Percentiles rank a stretch among this genome's conserved stretches.
Conservation (phyloP, 768 basidiomycete genomes). For the Mycena crocata region DNA sequence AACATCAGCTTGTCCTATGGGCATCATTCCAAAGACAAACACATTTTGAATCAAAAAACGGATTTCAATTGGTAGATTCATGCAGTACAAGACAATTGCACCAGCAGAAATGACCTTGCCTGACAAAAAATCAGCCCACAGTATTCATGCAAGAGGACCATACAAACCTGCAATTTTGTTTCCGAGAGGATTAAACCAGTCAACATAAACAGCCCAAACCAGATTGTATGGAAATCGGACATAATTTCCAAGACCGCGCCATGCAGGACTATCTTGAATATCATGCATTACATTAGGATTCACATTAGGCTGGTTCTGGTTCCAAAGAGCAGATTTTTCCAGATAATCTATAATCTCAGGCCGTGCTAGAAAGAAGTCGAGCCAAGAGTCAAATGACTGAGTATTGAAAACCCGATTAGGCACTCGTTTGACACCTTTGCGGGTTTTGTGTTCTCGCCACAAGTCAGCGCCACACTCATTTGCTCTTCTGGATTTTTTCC, state of each 20-base stretch:
- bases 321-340: slow-evolving; percentile 39
- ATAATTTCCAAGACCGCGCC: slow-evolving; percentile 34
- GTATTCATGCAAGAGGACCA: too few species aligned
- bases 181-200: slow-evolving; percentile 49
- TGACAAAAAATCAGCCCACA: background rate
- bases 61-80: background rate
- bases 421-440: slow-evolving; percentile 33
- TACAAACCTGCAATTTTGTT: slow-evolving; percentile 44
- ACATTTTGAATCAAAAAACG: background rate
- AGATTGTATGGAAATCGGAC: slow-evolving; percentile 30
- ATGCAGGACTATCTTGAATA: slow-evolving; percentile 25
- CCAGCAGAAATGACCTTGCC: slow-evolving; percentile 5
- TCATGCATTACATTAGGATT: background rate
- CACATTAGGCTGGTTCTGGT: background rate
- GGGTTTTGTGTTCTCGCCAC: background rate
- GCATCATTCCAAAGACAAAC: background rate
- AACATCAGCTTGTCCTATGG: background rate
- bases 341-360: slow-evolving; percentile 22
- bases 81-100: background rate
- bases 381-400: slow-evolving; percentile 43
- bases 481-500: background rate
- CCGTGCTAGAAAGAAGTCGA: slow-evolving; percentile 39
- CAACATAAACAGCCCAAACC: slow-evolving; percentile 45
- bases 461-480: background rate
- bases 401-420: slow-evolving; percentile 37